These are phyloP conservation scores for Teratosphaeriaceae sp. DNA, from an alignment of 2,329 filamentous ascomycete species.

Conservation along the genomic window DNA sequence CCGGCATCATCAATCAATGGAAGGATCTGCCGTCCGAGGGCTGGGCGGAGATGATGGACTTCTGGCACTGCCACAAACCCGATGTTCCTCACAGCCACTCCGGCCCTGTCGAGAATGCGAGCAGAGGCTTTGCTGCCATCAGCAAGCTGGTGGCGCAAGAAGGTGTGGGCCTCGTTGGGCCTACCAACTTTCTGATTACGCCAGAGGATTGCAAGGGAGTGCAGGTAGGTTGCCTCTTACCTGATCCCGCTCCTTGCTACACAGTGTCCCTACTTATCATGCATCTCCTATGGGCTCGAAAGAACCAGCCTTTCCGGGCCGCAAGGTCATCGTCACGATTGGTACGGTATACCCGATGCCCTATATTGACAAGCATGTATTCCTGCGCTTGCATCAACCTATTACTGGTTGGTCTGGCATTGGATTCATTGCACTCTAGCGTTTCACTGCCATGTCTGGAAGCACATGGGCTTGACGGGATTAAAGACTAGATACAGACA, in stretches of 20 bases:
- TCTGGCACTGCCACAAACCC: constrained; percentile 99
- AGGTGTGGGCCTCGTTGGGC: constrained; percentile 71
- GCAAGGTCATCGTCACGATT: constrained; percentile 19
- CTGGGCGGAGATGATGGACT: constrained; percentile 99
- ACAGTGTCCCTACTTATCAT: constrained; percentile 1
- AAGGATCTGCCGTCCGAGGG: constrained; percentile 93
- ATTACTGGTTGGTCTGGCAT: constrained; percentile 19
- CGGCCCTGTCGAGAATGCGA: constrained; percentile 36
- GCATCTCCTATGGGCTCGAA: constrained; percentile 22
- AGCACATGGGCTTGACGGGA: constrained; percentile 26
- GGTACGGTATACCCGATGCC: constrained; percentile 13
- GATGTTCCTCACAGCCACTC: constrained; percentile 48
- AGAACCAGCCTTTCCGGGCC: constrained; percentile 32
- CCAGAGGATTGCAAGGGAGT: constrained; percentile 55
- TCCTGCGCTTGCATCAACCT: constrained; percentile 18
- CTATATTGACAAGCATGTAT: constrained; percentile 20
- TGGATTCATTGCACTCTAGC: constrained; percentile 17
- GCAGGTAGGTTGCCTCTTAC: constrained; percentile 33
- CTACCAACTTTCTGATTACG: constrained; percentile 67
- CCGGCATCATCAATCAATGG: constrained; percentile 53
- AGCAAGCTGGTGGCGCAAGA: constrained; percentile 61
- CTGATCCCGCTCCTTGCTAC: background rate
- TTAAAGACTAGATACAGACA: constrained; percentile 28
- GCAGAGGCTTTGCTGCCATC: constrained; percentile 76
- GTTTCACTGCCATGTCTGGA: constrained; percentile 25